Percentiles rank a stretch among this genome's conserved stretches.
Evolutionary conservation across 805 yeast genomes (phyloP).

Genomic region (Zygosaccharomyces bailii): DNA sequence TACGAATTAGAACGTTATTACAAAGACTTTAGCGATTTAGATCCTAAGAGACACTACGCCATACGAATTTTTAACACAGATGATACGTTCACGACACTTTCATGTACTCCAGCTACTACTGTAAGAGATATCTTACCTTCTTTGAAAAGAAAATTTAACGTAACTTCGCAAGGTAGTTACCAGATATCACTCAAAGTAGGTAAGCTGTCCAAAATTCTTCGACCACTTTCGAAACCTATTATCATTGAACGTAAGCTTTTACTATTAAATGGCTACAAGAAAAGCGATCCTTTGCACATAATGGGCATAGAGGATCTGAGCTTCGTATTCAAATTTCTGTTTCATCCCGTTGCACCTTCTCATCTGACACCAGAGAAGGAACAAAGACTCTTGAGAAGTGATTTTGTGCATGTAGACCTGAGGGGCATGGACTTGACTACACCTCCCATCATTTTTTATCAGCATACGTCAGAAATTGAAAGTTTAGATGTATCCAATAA

Average conservation of each 20-base stretch:
- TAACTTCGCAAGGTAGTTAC: constrained; percentile 66
- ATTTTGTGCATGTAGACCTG: constrained; percentile 70
- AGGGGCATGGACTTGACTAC: constrained; percentile 72
- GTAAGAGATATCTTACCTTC: constrained; percentile 68
- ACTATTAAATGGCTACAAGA: constrained; percentile 72
- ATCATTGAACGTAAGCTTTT: constrained; percentile 71
- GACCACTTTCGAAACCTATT: constrained; percentile 71
- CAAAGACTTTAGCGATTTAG: constrained; percentile 35
- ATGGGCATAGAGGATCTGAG: constrained; percentile 83
- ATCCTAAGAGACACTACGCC: constrained; percentile 34
- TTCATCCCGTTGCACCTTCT: constrained; percentile 59
- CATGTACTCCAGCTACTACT: constrained; percentile 74
- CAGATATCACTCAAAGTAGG: constrained; percentile 75
- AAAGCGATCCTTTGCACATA: constrained; percentile 69
- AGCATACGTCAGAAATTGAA: constrained; percentile 75
- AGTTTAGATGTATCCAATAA: constrained; percentile 79
- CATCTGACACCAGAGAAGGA: constrained; percentile 68
- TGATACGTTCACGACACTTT: constrained; percentile 74
- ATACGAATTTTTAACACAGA: constrained; percentile 82
- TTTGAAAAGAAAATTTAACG: constrained; percentile 73
- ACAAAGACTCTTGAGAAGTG: constrained; percentile 50
- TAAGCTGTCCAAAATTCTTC: constrained; percentile 67
- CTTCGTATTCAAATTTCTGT: constrained; percentile 74
- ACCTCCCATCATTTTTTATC: constrained; percentile 79
- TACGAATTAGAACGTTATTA: constrained; percentile 38